phyloP scores from a whole-genome alignment of 164 flowering plant genomes.

The Euptelea pleiosperma region DNA sequence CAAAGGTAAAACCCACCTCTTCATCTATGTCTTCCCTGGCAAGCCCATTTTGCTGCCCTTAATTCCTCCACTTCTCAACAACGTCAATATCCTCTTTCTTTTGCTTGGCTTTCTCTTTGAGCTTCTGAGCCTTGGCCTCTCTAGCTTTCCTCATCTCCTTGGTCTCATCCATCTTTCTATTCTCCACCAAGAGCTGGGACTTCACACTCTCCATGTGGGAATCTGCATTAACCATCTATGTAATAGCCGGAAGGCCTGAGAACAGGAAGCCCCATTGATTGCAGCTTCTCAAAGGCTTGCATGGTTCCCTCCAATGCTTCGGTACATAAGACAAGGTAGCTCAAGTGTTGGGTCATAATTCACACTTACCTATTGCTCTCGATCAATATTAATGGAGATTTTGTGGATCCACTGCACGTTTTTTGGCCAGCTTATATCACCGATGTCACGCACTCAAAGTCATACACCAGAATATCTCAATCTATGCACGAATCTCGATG shows the following conservation, averaged over 20 bases:
- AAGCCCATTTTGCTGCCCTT: conserved; percentile 77
- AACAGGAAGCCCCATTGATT: conserved; percentile 68
- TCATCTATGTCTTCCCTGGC: conserved; percentile 42
- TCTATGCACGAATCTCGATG: too few relatives aligned
- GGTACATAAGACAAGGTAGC: conserved; percentile 66
- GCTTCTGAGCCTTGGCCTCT: conserved; percentile 76
- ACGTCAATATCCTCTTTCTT: conserved; percentile 78
- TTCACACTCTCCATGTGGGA: conserved; percentile 81
- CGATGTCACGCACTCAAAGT: too few relatives aligned
- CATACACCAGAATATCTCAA: too few relatives aligned
- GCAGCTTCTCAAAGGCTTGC: conserved; percentile 59
- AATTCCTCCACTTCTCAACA: conserved; percentile 94
- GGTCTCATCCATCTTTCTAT: conserved; percentile 74
- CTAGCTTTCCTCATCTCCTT: conserved; percentile 90
- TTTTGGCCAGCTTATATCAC: conserved; percentile 82
- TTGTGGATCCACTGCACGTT: conserved; percentile 68
- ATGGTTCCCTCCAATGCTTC: conserved; percentile 86
- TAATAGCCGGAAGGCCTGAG: conserved; percentile 88
- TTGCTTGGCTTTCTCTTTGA: conserved; percentile 76
- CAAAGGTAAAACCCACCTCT: conserved; percentile 44
- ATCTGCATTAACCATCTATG: conserved; percentile 92
- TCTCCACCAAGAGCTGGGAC: conserved; percentile 67
- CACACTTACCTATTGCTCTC: conserved; percentile 64
- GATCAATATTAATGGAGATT: conserved; percentile 54
- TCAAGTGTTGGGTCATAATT: conserved; percentile 85